Conservation (phyloP, 495 filamentous ascomycete species). For the Ramalina intermedia region DNA sequence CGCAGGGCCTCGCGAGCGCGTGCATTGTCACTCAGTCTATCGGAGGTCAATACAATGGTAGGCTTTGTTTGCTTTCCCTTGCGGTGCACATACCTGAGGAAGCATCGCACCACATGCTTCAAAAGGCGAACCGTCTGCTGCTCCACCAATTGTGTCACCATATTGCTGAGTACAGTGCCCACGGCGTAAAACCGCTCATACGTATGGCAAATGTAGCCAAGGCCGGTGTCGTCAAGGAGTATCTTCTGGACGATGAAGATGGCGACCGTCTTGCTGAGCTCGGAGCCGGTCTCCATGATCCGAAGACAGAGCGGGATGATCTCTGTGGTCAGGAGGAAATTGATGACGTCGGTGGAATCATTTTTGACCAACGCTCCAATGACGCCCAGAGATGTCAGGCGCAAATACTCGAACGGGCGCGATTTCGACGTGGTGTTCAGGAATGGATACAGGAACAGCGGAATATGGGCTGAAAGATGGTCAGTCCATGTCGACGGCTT, state of each 20-base stretch:
- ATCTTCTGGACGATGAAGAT: conserved; percentile 99
- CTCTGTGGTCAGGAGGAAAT: conserved; percentile 95
- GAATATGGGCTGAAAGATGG: conserved; percentile 68
- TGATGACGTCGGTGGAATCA: conserved; percentile 95
- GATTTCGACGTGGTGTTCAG: conserved; percentile 98
- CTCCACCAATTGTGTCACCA: conserved; percentile 94
- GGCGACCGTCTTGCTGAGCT: conserved; percentile 95
- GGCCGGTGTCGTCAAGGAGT: conserved; percentile 87
- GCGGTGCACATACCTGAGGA: conserved; percentile 54
- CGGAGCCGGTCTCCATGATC: conserved; percentile 98
- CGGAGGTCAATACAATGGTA: background rate
- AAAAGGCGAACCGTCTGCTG: conserved; percentile 91
- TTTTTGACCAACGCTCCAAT: conserved; percentile 98
- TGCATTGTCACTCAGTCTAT: conserved; percentile 86
- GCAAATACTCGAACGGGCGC: conserved; percentile 93
- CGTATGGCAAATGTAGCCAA: conserved; percentile 96
- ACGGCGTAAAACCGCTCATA: conserved; percentile 99
- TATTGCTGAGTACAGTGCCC: conserved; percentile 93
- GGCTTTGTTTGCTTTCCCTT: background rate
- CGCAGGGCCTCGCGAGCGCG: conserved; percentile 87
- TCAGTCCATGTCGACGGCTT: conserved; percentile 2
- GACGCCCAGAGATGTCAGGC: conserved; percentile 92
- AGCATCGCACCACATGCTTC: conserved; percentile 97
- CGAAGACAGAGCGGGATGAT: conserved; percentile 96
- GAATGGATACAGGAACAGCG: conserved; percentile 95